Percentiles rank a stretch among this genome's conserved stretches.
Conservation (phyloP, 768 basidiomycete genomes). For the Chalciporus chontae region DNA sequence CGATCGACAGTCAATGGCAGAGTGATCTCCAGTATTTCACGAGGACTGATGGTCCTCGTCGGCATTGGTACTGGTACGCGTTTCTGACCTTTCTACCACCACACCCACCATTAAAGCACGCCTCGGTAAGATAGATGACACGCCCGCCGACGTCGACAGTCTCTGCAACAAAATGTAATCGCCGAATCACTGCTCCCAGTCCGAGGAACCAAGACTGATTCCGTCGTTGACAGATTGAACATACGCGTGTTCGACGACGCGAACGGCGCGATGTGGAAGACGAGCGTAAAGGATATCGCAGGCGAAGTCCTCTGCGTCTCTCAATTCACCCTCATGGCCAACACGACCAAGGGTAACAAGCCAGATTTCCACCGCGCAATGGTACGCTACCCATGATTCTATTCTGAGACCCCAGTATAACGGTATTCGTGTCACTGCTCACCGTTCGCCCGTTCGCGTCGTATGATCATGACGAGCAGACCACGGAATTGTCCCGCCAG, state of each 20-base stretch:
- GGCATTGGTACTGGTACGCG: slow-evolving; percentile 78
- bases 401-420: background rate
- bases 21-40: slow-evolving; percentile 76
- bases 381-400: slow-evolving; percentile 43
- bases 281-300: slow-evolving; percentile 79
- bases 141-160: slow-evolving; percentile 60
- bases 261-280: slow-evolving; percentile 77
- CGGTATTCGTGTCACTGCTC: background rate
- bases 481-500: slow-evolving; percentile 59
- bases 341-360: slow-evolving; percentile 83
- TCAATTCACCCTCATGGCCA: slow-evolving; percentile 89
- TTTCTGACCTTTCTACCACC: background rate
- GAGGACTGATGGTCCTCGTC: slow-evolving; percentile 86
- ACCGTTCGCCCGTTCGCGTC: background rate
- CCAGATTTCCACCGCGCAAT: slow-evolving; percentile 93
- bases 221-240: slow-evolving; percentile 47
- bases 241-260: slow-evolving; percentile 70
- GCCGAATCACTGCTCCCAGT: too few relatives aligned
- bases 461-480: slow-evolving; percentile 39
- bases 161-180: slow-evolving; percentile 82
- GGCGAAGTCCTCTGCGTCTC: slow-evolving; percentile 94
- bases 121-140: slow-evolving; percentile 65
- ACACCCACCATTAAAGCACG: slow-evolving; percentile 1
- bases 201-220: too few relatives aligned
- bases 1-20: slow-evolving; percentile 66